Conservation (phyloP, 2,329 filamentous ascomycete genomes). For the Fusarium bactridioides region DNA sequence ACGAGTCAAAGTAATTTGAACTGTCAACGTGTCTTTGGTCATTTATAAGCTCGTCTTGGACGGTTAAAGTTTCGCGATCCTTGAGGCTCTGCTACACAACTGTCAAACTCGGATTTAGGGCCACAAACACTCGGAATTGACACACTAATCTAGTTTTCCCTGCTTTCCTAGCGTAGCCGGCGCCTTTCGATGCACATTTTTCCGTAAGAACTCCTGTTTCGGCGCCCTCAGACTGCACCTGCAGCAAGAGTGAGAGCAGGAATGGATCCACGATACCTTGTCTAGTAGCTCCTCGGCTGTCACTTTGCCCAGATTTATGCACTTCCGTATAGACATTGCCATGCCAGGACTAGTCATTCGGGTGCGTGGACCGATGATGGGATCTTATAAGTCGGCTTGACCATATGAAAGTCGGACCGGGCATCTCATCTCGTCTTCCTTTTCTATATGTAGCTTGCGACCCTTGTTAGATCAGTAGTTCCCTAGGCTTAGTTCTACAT, state of each 20-base stretch:
- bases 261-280: slow-evolving; percentile 22
- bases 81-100: neutral
- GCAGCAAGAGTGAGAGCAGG: slow-evolving; percentile 2
- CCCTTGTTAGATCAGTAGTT: neutral
- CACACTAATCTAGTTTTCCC: neutral
- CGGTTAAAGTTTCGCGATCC: neutral
- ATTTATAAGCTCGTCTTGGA: neutral
- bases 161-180: neutral
- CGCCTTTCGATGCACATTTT: neutral
- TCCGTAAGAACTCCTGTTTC: slow-evolving; percentile 11
- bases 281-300: slow-evolving; percentile 23
- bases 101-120: neutral
- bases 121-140: neutral
- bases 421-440: neutral
- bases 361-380: slow-evolving; percentile 19
- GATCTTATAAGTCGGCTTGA: slow-evolving; percentile 22
- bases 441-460: neutral
- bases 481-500: neutral
- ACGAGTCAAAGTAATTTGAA: no score
- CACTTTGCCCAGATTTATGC: slow-evolving; percentile 29
- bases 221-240: slow-evolving; percentile 4
- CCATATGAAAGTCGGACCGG: slow-evolving; percentile 12
- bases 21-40: neutral
- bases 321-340: slow-evolving; percentile 28
- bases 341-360: slow-evolving; percentile 26